Conservation (phyloP, 2,329 filamentous ascomycete genomes). For the Aspergillus spinulosporus region DNA sequence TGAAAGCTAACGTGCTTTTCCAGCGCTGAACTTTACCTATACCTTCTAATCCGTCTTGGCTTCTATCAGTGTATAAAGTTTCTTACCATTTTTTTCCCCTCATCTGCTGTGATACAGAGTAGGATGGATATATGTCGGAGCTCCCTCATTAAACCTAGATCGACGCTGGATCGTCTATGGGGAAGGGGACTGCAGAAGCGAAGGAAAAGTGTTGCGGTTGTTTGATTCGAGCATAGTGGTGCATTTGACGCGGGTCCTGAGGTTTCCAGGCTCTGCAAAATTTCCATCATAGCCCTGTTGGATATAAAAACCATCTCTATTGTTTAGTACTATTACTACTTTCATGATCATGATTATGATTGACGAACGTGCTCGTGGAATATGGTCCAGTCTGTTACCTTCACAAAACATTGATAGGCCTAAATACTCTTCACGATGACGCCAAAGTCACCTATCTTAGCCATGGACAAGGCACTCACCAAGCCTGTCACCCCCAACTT, state of each 20-base stretch:
- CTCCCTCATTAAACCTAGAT: slow-evolving; percentile 33
- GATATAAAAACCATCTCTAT: slow-evolving; percentile 21
- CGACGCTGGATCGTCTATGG: slow-evolving; percentile 45
- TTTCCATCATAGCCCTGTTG: slow-evolving; percentile 17
- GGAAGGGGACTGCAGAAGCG: slow-evolving; percentile 30
- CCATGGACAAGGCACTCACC: too few species aligned
- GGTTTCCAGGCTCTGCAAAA: not conserved
- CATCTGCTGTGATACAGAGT: slow-evolving; percentile 30
- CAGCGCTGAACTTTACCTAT: slow-evolving; percentile 36
- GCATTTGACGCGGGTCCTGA: slow-evolving; percentile 8
- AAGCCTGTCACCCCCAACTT: too few species aligned
- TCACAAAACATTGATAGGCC: not conserved
- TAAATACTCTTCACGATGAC: not conserved
- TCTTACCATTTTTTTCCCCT: slow-evolving; percentile 21
- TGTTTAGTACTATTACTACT: slow-evolving; percentile 19
- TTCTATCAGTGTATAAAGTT: slow-evolving; percentile 41
- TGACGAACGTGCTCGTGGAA: not conserved
- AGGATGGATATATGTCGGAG: slow-evolving; percentile 36
- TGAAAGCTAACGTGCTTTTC: slow-evolving; percentile 17
- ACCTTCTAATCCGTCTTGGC: slow-evolving; percentile 30
- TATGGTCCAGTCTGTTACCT: not conserved
- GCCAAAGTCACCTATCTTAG: not conserved
- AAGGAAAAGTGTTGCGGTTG: slow-evolving; percentile 23
- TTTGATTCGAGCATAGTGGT: slow-evolving; percentile 21
- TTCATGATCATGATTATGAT: slow-evolving; percentile 14